Base-by-base conservation (phyloP, 2,329 filamentous ascomycete species). In the Phoma sp. region DNA sequence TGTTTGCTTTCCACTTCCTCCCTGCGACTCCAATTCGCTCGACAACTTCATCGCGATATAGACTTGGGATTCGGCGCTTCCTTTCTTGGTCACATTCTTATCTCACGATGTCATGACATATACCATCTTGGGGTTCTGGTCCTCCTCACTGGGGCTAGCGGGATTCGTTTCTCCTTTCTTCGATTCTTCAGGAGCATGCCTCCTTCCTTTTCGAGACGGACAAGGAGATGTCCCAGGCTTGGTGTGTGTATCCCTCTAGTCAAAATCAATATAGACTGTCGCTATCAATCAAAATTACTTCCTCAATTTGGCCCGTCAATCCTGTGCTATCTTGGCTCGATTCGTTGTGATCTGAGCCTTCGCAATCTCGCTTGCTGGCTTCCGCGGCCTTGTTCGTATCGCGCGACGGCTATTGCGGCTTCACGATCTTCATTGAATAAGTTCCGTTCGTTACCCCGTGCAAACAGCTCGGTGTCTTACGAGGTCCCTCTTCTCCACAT, bases 21-120 rank as follows among this genome's bases (percentile, higher is more conserved):
- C 45, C 29, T 54, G 40, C 55, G 55, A 25, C 59, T 60, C 25
- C 51, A 20, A 34, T 33, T 43, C 55, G 28, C 57, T 51, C 34
- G 47, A 54, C 46, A 47, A 43, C 26, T 18, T 11, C 32, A 15
- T 39, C 33, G 37, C 53, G 28, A 43, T 37, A 18, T 47, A 21
- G 34, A 37, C 23, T 33, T 43, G 30, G 30, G 52, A 50, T 37
- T 18, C 3, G 42, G 60, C 38, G n/a, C 37, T 54, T 63, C 50
- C 56, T 25, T 63, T 63, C 52, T 62, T 59, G 53, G 53, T 60
- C 37, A 56, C 48, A 63, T 53, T 58, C 53, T 63, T 68, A 50
- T 62, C 59, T 70, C 53, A 71, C 66, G 67, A 72, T 68, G 67
- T 69, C 60, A 72, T 56, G 68, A 71, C 48, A 52, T 66, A 69